Evolutionary conservation across 139 green algal genomes (phyloP).

Genomic region (Pleodorina starrii): DNA sequence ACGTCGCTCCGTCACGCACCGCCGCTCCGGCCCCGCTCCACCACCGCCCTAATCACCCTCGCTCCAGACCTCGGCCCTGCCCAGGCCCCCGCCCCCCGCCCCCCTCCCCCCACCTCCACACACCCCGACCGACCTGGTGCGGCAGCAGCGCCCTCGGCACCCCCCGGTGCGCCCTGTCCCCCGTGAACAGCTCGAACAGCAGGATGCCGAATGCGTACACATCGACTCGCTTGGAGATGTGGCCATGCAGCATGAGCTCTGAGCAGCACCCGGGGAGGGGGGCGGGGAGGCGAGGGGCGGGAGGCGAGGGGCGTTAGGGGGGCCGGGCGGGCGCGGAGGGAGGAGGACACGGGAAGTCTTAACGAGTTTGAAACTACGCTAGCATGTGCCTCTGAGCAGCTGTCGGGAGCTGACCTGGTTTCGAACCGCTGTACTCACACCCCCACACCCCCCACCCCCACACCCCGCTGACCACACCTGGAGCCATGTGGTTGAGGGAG

Average conservation of each 20-base stretch:
- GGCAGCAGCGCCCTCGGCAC: constrained; percentile 16
- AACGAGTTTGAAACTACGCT: no score
- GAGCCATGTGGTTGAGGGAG: constrained; percentile 47
- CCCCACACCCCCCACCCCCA: no score
- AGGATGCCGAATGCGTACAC: constrained; percentile 32
- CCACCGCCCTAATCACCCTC: no score
- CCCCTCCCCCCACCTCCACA: neutral
- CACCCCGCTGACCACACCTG: neutral
- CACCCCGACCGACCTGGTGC: constrained; percentile 26
- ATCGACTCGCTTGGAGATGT: constrained; percentile 41
- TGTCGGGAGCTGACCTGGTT: no score
- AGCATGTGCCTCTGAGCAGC: no score
- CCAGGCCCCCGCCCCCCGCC: neutral
- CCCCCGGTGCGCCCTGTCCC: constrained; percentile 46
- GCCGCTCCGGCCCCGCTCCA: no score
- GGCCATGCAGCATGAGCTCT: constrained; percentile 47
- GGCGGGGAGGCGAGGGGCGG: neutral
- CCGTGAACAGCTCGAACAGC: constrained; percentile 53
- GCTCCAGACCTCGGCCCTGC: no score
- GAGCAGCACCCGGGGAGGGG: neutral
- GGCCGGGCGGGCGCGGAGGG: no score
- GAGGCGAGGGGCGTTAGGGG: no score
- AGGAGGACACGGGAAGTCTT: no score
- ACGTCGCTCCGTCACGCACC: no score
- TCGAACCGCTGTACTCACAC: no score